Base-by-base conservation (phyloP, 2,329 filamentous ascomycete species). In the Dendrostoma leiphaemia region DNA sequence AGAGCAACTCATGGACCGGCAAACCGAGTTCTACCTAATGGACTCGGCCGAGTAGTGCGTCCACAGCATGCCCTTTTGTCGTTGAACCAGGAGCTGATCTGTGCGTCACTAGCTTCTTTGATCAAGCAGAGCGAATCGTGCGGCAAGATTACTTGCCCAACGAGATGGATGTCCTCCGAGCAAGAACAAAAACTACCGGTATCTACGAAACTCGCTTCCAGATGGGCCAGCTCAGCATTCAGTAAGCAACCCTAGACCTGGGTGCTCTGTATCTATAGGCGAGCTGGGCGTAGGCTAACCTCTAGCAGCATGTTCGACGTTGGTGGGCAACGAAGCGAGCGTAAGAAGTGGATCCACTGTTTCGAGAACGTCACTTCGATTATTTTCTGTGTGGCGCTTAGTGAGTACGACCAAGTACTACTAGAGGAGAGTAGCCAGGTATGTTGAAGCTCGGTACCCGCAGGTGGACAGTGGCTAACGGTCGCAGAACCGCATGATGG, bases 281-380 rank as follows among this genome's bases (percentile, higher is more conserved):
- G 7, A 29, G 24, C 7, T 8, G 35, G 31, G 23, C 44, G 37
- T 61, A 48, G 47, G 54, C 71, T 61, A 70, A 63, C 24, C 41
- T 38, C 19, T 41, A 50, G 23, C 67, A 97, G 93, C 76, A 99
- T 99, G 94, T 99, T 99, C 69, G 94, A 99, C 71, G 94, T 99
- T 4, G 94, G 94, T 59, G 94, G 94, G 23, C 94, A 99, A 74
- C 81, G 94, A 68, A 97, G 93, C 71, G 94, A 99, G 74, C 84
- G 94, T 59, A 99, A 99, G 79, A 99, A 99, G 77, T 99, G 94
- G 94, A 99, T 99, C 68, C 94, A 99, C 75, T 99, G 94, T 76
- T 99, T 99, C 71, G 94, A 99, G 72, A 97, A 97, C 65, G 94
- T 99, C 65, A 99, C 94, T 40, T 97, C 94, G 4, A 99, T 99